Evolutionary conservation across 345 rosid genomes (phyloP), one percentile per base, ranked within the genome.

Genomic region (Sisymbrium altissimum): DNA sequence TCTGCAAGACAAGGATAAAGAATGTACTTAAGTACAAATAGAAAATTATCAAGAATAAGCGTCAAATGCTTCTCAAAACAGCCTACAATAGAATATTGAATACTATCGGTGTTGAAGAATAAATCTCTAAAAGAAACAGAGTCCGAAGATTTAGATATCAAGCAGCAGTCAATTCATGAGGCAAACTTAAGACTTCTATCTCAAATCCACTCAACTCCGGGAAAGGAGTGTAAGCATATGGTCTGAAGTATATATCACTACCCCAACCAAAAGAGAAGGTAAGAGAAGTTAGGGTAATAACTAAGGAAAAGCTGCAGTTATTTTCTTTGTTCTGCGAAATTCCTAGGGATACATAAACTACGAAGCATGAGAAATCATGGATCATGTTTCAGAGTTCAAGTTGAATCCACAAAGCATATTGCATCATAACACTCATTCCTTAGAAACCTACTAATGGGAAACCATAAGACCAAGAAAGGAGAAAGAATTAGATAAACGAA

Each of bases 1-100:
- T 72, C 80, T 77, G 72, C 72, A 77, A 65, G 21, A 43, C 13
- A 1, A 38, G 25, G 72, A 57, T 64, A 19, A 49, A 21, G 30
- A 40, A 64, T 9, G 19, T 38, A 38, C 21, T 8, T 45, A 53
- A 54, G 7, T 19, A 29, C 38, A 61, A 18, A 62, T 12, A 43
- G 14, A 50, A 74, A 8, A 43, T 29, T n/a, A 50, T 39, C 44
- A 32, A 1, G 36, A 41, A 30, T 14, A 14, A 48, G 72, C 18
- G 27, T 66, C 59, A 46, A 46, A 39, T 50, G 73, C 63, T 35
- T 41, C 38, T 15, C 49, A 33, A n/a, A 53, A 55, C 9, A 64
- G 60, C 66, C 38, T 35, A 54, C 32, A 40, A 54, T 18, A 7
- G 21, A 30, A 23, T 73, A 52, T 5, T 46, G 40, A 33, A 44